Conservation (phyloP, 2,329 filamentous ascomycete species). For the Arthrobotrys conoides region DNA sequence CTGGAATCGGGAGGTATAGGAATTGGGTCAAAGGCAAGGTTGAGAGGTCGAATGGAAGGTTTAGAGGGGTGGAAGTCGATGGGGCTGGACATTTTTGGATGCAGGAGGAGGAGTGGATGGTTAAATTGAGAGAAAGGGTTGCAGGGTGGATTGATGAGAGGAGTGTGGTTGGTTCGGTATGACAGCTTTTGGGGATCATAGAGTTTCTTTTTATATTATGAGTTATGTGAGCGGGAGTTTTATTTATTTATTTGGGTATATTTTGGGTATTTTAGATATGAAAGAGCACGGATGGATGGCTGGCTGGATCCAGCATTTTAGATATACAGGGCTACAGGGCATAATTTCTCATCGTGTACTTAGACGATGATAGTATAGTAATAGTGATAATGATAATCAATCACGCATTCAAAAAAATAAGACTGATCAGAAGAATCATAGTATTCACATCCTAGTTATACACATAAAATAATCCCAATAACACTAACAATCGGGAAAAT, state of each 20-base stretch:
- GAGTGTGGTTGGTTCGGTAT: not conserved
- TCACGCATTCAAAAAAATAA: not conserved
- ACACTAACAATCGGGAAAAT: slow-evolving; percentile 11
- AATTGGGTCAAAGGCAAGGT: slow-evolving; percentile 74
- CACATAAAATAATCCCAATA: slow-evolving; percentile 29
- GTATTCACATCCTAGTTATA: slow-evolving; percentile 48
- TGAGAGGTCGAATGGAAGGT: slow-evolving; percentile 63
- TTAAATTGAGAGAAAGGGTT: slow-evolving; percentile 66
- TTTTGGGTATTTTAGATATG: slow-evolving; percentile 1
- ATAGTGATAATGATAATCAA: slow-evolving; percentile 8
- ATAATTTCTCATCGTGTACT: slow-evolving; percentile 1
- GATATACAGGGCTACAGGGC: slow-evolving; percentile 2
- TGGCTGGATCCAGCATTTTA: not conserved
- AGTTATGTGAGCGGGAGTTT: not conserved
- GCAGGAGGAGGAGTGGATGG: slow-evolving; percentile 69
- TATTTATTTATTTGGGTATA: not conserved
- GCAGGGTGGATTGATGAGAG: slow-evolving; percentile 63
- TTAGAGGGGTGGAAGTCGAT: slow-evolving; percentile 68
- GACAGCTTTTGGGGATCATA: not conserved
- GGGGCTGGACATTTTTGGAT: slow-evolving; percentile 75
- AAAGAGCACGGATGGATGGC: not conserved
- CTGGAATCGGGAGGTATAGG: slow-evolving; percentile 75
- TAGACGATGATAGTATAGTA: slow-evolving; percentile 2
- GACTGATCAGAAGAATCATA: not conserved
- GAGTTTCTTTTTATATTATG: not conserved